Evolutionary conservation across 352 stramenopile species (phyloP).

Genomic region (Achlya hypogyna): DNA sequence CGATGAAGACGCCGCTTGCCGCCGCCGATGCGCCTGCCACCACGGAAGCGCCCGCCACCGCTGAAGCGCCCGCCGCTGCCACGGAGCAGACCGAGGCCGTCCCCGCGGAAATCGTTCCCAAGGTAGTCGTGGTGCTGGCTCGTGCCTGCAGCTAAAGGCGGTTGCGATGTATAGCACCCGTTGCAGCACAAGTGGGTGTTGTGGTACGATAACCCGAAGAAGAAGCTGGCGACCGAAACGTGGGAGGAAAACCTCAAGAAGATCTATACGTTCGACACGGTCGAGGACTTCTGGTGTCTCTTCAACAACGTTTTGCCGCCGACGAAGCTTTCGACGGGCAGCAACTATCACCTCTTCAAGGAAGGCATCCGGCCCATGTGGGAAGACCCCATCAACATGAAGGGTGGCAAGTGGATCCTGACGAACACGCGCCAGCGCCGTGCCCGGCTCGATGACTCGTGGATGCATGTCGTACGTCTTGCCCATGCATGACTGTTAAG

Average conservation of each 20-base stretch:
- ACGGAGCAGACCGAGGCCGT: not conserved
- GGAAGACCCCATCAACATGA: slow-evolving; percentile 93
- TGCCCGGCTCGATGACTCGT: slow-evolving; percentile 91
- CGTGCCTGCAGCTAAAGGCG: not conserved
- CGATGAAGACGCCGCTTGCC: not conserved
- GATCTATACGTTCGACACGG: slow-evolving; percentile 91
- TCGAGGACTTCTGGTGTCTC: slow-evolving; percentile 95
- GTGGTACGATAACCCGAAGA: slow-evolving; percentile 88
- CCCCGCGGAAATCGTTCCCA: not conserved
- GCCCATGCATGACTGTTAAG: not conserved
- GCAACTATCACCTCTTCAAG: slow-evolving; percentile 98
- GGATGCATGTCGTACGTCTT: slow-evolving; percentile 86
- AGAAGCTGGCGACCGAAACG: slow-evolving; percentile 75
- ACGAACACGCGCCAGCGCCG: slow-evolving; percentile 91
- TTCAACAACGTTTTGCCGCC: slow-evolving; percentile 94
- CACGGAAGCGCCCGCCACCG: too few species aligned
- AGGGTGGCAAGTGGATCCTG: slow-evolving; percentile 96
- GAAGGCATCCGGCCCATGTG: slow-evolving; percentile 95
- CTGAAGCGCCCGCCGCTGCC: not conserved
- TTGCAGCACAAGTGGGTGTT: slow-evolving; percentile 82
- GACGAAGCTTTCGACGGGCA: slow-evolving; percentile 82
- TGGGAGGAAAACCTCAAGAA: slow-evolving; percentile 89
- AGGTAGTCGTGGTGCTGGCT: not conserved
- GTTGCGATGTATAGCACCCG: slow-evolving; percentile 41
- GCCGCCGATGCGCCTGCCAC: too few species aligned